Base-by-base conservation (phyloP, 2,329 filamentous ascomycete genomes). In the Penicillium sp. region DNA sequence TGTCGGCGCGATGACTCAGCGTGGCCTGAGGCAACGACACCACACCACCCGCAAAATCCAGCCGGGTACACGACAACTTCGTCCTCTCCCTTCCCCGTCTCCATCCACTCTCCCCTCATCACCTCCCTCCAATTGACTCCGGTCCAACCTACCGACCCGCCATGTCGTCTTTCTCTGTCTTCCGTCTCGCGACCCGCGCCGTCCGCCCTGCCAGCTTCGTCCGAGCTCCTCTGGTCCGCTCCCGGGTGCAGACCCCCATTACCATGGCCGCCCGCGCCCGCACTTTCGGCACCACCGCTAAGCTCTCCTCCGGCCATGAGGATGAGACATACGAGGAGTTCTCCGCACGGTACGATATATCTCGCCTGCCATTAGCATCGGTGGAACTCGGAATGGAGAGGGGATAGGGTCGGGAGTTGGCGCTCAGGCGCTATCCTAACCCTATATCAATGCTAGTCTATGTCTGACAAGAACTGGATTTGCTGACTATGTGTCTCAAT, bases 281-380 rank as follows among this genome's bases (percentile, higher is more conserved):
- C 83, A 89, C 86, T 74, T 80, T 79, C 72, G 78, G 74, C 68
- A 78, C 79, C 56, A 77, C 78, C 63, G 82, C 85, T 70, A 83
- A 83, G 69, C 83, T 82, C 70, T 79, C 78, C 66, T 80, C 79
- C 65, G 81, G 84, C 74, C 90, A 96, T 79, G 86, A 88, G 74
- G 95, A 99, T 80, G 95, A 99, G 87, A 96, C 90, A 72, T 99
- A 96, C 71, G 95, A 99, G 84, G 93, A 98, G 83, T 99, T 99
- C 81, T 92, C 90, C 80, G 90, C 92, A 72, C 93, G 95, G 95
- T 99, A 90, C 68, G 82, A 67, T 62, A 58, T 52, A 42, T 43
- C 50, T 51, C 46, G 56, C 35, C 52, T 65, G 49, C 66, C 71
- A 71, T 71, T 67, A 66, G 54, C 29, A 42, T 37, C 54, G 53